A percentile compares a stretch with the other conserved stretches of the same genome.
phyloP scores from a whole-genome alignment of 1,284 basidiomycete genomes.

The Cerioporus squamosus region DNA sequence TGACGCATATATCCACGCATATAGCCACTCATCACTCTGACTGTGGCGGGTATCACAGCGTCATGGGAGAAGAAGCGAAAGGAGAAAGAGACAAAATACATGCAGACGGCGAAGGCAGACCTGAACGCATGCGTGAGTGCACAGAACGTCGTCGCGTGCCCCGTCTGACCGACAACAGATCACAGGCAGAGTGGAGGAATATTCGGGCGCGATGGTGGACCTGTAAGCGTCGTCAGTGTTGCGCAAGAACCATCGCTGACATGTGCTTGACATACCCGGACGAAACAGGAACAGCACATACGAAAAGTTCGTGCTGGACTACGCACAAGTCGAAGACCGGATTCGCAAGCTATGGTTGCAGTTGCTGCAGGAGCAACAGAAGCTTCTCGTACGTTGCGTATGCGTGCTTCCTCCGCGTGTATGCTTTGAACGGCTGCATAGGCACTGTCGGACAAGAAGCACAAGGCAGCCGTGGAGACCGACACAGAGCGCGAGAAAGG shows the following conservation, averaged over 20 bases:
- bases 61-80: slow-evolving; percentile 45
- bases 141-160: not conserved
- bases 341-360: slow-evolving; percentile 31
- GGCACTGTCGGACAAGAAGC: slow-evolving; percentile 24
- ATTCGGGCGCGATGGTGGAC: slow-evolving; percentile 20
- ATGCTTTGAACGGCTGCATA: not conserved
- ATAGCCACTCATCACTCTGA: not conserved
- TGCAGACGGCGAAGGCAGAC: slow-evolving; percentile 33
- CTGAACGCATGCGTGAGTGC: slow-evolving; percentile 35
- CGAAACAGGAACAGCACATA: slow-evolving; percentile 25
- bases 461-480: slow-evolving; percentile 14
- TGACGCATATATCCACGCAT: not conserved
- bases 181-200: slow-evolving; percentile 17
- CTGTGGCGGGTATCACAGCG: slow-evolving; percentile 26
- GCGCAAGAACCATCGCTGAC: not conserved
- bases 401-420: too few relatives aligned
- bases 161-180: slow-evolving; percentile 16
- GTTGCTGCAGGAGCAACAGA: slow-evolving; percentile 27
- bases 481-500: slow-evolving; percentile 31
- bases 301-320: slow-evolving; percentile 32
- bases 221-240: slow-evolving; percentile 17
- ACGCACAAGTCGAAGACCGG: slow-evolving; percentile 30
- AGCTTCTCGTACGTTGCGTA: slow-evolving; percentile 19
- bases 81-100: slow-evolving; percentile 38
- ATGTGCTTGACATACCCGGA: not conserved